Evolutionary conservation across 2,329 filamentous ascomycete genomes (phyloP), one percentile per base, ranked within the genome.

Genomic region (Sporothrix euskadiensis): DNA sequence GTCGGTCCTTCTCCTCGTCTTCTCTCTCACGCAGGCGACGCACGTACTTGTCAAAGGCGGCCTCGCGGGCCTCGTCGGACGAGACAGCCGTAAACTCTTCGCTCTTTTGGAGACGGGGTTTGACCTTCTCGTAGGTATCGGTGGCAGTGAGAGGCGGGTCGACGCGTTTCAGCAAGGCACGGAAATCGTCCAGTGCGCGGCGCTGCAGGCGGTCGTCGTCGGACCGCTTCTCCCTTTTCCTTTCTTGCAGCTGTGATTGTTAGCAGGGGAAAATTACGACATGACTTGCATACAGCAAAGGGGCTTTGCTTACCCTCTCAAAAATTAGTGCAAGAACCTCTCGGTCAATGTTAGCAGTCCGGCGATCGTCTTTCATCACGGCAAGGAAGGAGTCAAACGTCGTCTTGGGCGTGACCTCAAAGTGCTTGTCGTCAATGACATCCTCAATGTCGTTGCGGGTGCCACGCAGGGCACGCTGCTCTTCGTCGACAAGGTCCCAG

Each of bases 401-500:
- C 78, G 94, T 98, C 79, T 92, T 92, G 76, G 91, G 87, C 77
- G 92, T 94, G 78, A 98, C 90, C 82, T 98, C 94, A 87, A 94
- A 97, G 79, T 91, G 93, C 85, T 93, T 92, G 83, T 97, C 94
- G 86, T 97, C 93, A 77, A 97, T 87, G 77, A 96, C 93, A 83
- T 97, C 94, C 76, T 96, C 85, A 54, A 97, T 92, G 79, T 94
- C 90, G 80, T 96, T 97, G 75, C 93, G 88, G 68, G 91, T 91
- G 69, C 89, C 90, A 75, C 94, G 91, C 66, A 98, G 85, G n/a
- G 91, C 90, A 73, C 92, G 90, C 79, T 99, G 95, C 81, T 98
- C 94, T 81, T 97, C 94, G 81, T 98, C 96, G 35, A 98, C 87
- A 66, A 94, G 85, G 80, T 99, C 96, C 94, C 95, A 98, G 84